Evolutionary conservation across 768 basidiomycete genomes (phyloP), one percentile per base, ranked within the genome.

Genomic region (Xerocomellus chrysenteron): DNA sequence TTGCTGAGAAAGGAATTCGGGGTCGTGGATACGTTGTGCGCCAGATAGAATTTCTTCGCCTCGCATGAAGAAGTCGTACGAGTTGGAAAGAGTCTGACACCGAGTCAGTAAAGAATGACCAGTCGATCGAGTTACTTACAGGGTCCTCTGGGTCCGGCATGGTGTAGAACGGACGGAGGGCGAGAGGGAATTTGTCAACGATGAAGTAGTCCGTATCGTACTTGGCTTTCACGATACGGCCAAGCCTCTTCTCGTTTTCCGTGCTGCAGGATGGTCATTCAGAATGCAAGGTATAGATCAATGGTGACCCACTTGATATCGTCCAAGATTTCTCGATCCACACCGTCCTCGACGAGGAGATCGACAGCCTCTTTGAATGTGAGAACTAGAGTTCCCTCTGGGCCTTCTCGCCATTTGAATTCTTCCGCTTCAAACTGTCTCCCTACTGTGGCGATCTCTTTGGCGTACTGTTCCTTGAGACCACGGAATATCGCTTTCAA

Each of bases 11-110:
- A 98, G 84, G 51, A 98, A 76, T 12, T 75, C 74, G 6, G 97
- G 83, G 63, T 98, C 94, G 75, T 99, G 97, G 53, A 98, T 87
- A 74, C 97, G 94, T 73, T 99, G 97, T 28, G 96, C 97, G 16
- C 97, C 97, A 4, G 96, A 98, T 40, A 98, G 81, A 67, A 99
- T 98, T 74, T 99, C 97, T 75, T 99, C 94, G 12, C 97, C 97
- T 33, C 97, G 85, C 96, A 99, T 98, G 83, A 99, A 98, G 77
- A 99, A 98, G 76, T 99, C 97, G 74, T 98, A 99, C 24, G 97
- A 98, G 75, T 98, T 98, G 49, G 97, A 98, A 40, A 97, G 78
- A 9, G 84, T 86, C 89, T 95, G 65, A 21, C 32, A 30, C 36
- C 19, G 11, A 51, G 32, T 58, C 21, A 58, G 63, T 36, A 44